These are phyloP conservation scores for Penicillium sp. DNA, from an alignment of 2,329 filamentous ascomycete species.

Conservation along the genomic window DNA sequence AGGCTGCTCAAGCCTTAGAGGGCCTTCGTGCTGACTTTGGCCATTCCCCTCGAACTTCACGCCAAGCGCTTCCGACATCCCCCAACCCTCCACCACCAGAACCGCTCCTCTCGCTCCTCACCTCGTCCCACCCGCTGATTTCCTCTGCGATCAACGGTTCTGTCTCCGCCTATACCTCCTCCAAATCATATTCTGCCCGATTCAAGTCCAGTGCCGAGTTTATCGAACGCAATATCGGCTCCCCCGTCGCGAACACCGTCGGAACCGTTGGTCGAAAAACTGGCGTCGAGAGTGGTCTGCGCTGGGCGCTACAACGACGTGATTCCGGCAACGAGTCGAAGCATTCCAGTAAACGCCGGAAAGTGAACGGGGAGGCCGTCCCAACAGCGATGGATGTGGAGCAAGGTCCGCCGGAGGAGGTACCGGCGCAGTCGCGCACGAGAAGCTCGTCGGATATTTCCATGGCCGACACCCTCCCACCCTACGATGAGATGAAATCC, in stretches of 20 bases:
- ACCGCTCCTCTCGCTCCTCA: slow-evolving; percentile 82
- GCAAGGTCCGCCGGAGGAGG: slow-evolving; percentile 33
- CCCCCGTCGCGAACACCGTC: slow-evolving; percentile 83
- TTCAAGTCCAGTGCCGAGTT: slow-evolving; percentile 91
- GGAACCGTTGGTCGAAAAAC: slow-evolving; percentile 82
- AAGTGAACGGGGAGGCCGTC: slow-evolving; percentile 42
- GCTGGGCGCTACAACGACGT: slow-evolving; percentile 72
- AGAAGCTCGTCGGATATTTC: slow-evolving; percentile 68
- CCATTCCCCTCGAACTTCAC: slow-evolving; percentile 62
- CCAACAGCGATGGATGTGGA: slow-evolving; percentile 54
- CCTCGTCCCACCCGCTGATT: slow-evolving; percentile 83
- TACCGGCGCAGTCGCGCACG: slow-evolving; percentile 23
- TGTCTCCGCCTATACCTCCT: slow-evolving; percentile 80
- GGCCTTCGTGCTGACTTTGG: slow-evolving; percentile 73
- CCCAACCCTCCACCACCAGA: slow-evolving; percentile 63
- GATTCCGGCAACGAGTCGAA: slow-evolving; percentile 41
- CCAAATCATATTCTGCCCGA: slow-evolving; percentile 87
- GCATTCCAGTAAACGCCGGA: slow-evolving; percentile 46
- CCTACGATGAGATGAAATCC: slow-evolving; percentile 78
- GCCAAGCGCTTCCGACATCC: slow-evolving; percentile 37
- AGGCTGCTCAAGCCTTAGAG: slow-evolving; percentile 75
- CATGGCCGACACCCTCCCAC: slow-evolving; percentile 75
- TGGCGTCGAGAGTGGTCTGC: slow-evolving; percentile 82
- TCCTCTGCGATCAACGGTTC: slow-evolving; percentile 84
- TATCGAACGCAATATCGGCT: slow-evolving; percentile 81